Evolutionary conservation across 495 filamentous ascomycete species (phyloP).

Genomic region (Lasiosphaeria ovina): DNA sequence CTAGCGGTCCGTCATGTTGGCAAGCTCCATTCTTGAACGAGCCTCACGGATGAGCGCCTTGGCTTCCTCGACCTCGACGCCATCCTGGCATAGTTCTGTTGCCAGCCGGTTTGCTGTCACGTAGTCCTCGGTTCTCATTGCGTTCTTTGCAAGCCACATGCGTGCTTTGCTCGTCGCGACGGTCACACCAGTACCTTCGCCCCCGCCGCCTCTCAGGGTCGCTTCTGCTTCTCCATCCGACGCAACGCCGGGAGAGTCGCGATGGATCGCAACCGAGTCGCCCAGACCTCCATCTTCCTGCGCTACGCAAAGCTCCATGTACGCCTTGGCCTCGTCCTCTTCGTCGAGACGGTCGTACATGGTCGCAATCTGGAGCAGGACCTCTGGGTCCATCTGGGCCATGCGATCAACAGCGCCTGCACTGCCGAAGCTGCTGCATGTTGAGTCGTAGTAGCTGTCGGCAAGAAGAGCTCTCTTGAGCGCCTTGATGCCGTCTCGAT

Average conservation of each 20-base stretch:
- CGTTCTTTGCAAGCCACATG: constrained; percentile 87
- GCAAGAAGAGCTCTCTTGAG: constrained; percentile 87
- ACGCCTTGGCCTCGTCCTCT: constrained; percentile 74
- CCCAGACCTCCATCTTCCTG: constrained; percentile 67
- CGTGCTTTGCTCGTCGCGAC: constrained; percentile 85
- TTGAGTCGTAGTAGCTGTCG: constrained; percentile 71
- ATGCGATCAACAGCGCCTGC: constrained; percentile 34
- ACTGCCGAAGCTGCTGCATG: constrained; percentile 47
- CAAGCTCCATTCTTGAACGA: constrained; percentile 70
- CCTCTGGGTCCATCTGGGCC: constrained; percentile 80
- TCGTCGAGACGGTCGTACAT: constrained; percentile 81
- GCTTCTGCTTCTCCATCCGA: constrained; percentile 52
- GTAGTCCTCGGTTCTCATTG: constrained; percentile 71
- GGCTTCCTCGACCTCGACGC: constrained; percentile 95
- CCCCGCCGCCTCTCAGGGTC: constrained; percentile 35
- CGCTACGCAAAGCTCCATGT: constrained; percentile 91
- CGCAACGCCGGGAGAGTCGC: constrained; percentile 46
- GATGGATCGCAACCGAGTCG: constrained; percentile 48
- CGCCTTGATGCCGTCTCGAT: constrained; percentile 86
- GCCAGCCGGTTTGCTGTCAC: constrained; percentile 75
- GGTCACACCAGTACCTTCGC: constrained; percentile 73
- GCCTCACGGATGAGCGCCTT: constrained; percentile 92
- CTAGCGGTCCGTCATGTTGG: constrained; percentile 33
- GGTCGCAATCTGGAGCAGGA: constrained; percentile 81
- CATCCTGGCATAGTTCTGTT: constrained; percentile 91